Percentiles rank a stretch among this genome's conserved stretches.
These are phyloP conservation scores for Lepraria neglecta DNA, from an alignment of 495 filamentous ascomycete genomes.

Conservation along the genomic window DNA sequence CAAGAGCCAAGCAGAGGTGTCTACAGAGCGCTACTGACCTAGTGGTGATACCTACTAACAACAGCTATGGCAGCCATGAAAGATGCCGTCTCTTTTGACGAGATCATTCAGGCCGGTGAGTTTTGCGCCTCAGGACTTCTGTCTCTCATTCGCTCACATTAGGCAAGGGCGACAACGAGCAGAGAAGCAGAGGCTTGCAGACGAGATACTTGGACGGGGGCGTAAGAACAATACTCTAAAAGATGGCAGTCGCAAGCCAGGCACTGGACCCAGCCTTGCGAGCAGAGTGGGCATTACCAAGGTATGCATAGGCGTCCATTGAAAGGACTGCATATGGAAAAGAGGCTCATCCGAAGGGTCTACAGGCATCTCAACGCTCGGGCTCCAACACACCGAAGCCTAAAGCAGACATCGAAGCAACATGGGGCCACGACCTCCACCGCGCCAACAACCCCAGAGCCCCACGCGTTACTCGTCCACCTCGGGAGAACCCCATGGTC, in stretches of 20 bases:
- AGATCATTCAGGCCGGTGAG: conserved; percentile 59
- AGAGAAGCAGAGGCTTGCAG: conserved; percentile 64
- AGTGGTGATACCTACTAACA: neutral
- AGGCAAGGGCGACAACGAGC: conserved; percentile 38
- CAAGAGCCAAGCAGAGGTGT: conserved; percentile 4
- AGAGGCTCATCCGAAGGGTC: neutral
- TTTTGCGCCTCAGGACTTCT: neutral
- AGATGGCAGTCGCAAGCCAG: conserved; percentile 41
- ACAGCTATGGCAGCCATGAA: conserved; percentile 45
- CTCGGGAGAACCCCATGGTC: conserved; percentile 32
- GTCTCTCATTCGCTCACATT: conserved; percentile 16
- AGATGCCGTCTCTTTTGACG: conserved; percentile 52
- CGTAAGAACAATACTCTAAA: conserved; percentile 54
- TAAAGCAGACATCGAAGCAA: conserved; percentile 29
- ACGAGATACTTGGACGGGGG: conserved; percentile 60
- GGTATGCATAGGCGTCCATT: conserved; percentile 36
- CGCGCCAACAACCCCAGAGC: conserved; percentile 8
- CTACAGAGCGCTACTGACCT: neutral
- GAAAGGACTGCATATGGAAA: too few relatives aligned
- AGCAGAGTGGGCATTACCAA: conserved; percentile 71
- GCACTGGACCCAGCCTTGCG: conserved; percentile 54
- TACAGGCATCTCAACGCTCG: conserved; percentile 38
- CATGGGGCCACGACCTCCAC: conserved; percentile 22
- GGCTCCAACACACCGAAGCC: conserved; percentile 37
- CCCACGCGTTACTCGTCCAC: conserved; percentile 28